These are phyloP conservation scores for Vachellia collinsii DNA, from an alignment of 306 rosid species.

Conservation along the genomic window DNA sequence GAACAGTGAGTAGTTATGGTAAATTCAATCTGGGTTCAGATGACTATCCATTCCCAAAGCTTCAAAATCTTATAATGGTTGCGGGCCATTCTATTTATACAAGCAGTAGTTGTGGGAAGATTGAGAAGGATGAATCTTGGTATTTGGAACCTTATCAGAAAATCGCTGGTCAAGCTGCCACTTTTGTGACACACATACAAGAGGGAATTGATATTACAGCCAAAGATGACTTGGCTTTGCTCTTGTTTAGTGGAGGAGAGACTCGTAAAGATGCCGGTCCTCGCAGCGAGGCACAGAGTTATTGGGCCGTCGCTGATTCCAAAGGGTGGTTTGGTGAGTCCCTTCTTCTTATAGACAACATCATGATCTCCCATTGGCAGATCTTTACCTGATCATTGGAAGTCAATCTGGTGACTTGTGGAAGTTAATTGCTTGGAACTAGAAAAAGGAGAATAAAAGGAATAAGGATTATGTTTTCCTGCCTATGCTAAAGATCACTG, in stretches of 20 bases:
- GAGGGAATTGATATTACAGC: conserved; percentile 66
- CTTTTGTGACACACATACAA: conserved; percentile 73
- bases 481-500: not conserved
- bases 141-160: conserved; percentile 89
- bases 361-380: conserved; percentile 1
- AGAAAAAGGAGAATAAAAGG: not conserved
- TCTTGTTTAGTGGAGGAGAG: conserved; percentile 96
- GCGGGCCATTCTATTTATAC: conserved; percentile 92
- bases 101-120: conserved; percentile 74
- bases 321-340: conserved; percentile 90
- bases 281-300: conserved; percentile 96
- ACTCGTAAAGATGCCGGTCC: conserved; percentile 90
- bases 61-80: conserved; percentile 82
- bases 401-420: not conserved
- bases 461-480: not conserved
- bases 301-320: conserved; percentile 88
- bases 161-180: conserved; percentile 87
- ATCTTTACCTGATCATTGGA: conserved; percentile 8
- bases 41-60: conserved; percentile 66
- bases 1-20: conserved; percentile 31
- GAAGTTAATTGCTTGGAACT: not conserved
- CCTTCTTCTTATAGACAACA: conserved; percentile 15
- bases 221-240: conserved; percentile 64
- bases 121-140: conserved; percentile 92
- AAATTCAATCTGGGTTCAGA: conserved; percentile 38